Conservation (phyloP, 805 yeast genomes). For the Candida nitratophila region DNA sequence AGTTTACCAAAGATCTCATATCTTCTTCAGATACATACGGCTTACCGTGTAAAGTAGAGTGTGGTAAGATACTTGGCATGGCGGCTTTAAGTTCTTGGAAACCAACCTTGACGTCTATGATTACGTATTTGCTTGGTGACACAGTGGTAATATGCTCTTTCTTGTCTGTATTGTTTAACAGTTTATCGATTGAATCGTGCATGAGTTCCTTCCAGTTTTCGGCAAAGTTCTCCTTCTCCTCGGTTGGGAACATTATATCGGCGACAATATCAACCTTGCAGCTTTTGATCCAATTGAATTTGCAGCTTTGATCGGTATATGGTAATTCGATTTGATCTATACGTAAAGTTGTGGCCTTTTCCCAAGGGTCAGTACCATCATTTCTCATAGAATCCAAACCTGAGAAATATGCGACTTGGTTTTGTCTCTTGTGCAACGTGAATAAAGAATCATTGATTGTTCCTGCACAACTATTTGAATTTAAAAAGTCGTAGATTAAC, state of each 20-base stretch:
- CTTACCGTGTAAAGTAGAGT: constrained; percentile 41
- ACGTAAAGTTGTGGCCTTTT: constrained; percentile 40
- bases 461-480: constrained; percentile 66
- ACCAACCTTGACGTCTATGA: constrained; percentile 59
- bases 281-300: constrained; percentile 65
- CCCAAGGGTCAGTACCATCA: constrained; percentile 31
- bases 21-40: constrained; percentile 55
- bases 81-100: constrained; percentile 57
- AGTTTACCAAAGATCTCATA: constrained; percentile 53
- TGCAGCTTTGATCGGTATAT: constrained; percentile 24
- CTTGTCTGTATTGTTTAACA: background rate
- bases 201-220: background rate
- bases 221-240: constrained; percentile 17
- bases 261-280: constrained; percentile 67
- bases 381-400: constrained; percentile 19
- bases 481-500: constrained; percentile 58
- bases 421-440: constrained; percentile 70
- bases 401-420: constrained; percentile 39
- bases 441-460: constrained; percentile 69
- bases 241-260: constrained; percentile 64
- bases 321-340: constrained; percentile 31
- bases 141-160: constrained; percentile 1
- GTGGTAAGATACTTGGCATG: constrained; percentile 41
- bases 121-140: constrained; percentile 42
- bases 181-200: background rate